These are phyloP conservation scores for Beauveria sp. DNA, from an alignment of 2,329 filamentous ascomycete genomes.

Conservation along the genomic window DNA sequence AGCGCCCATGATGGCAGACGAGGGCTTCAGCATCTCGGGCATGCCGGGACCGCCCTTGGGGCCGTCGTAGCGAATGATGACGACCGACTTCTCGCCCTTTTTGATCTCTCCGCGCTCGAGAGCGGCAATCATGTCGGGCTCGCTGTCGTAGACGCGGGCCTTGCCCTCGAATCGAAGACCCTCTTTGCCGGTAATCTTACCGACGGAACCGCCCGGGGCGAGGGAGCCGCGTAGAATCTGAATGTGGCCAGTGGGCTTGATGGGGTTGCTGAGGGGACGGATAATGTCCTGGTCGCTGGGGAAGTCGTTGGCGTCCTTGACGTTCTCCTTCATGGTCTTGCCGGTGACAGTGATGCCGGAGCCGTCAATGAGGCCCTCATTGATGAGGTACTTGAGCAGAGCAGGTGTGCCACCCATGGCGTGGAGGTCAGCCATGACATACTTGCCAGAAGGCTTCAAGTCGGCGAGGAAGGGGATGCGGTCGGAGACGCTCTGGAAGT, in stretches of 20 bases:
- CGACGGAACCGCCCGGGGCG: constrained; percentile 80
- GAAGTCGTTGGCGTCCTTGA: constrained; percentile 65
- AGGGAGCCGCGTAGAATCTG: constrained; percentile 84
- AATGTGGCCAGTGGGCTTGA: constrained; percentile 80
- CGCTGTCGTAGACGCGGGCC: constrained; percentile 80
- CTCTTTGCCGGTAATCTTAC: constrained; percentile 96
- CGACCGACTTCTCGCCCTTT: constrained; percentile 78
- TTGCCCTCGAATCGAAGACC: constrained; percentile 73
- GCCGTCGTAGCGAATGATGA: constrained; percentile 88
- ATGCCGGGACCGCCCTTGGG: constrained; percentile 91
- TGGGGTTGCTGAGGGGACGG: constrained; percentile 64
- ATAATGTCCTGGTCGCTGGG: constrained; percentile 75
- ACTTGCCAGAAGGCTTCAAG: constrained; percentile 78
- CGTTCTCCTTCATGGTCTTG: constrained; percentile 82
- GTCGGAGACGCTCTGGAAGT: constrained; percentile 78
- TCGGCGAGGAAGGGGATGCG: constrained; percentile 73
- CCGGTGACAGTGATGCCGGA: constrained; percentile 78
- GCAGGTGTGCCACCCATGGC: constrained; percentile 81
- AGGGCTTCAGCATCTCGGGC: constrained; percentile 93
- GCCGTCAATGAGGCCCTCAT: constrained; percentile 74
- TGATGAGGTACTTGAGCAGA: constrained; percentile 80
- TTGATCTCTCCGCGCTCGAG: constrained; percentile 72
- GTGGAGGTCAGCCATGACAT: constrained; percentile 77
- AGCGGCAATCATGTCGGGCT: constrained; percentile 70
- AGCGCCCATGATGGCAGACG: constrained; percentile 85